A percentile compares a stretch with the other conserved stretches of the same genome.
phyloP scores from a whole-genome alignment of 257 asterid genomes.

The Ajuga chamaepitys region DNA sequence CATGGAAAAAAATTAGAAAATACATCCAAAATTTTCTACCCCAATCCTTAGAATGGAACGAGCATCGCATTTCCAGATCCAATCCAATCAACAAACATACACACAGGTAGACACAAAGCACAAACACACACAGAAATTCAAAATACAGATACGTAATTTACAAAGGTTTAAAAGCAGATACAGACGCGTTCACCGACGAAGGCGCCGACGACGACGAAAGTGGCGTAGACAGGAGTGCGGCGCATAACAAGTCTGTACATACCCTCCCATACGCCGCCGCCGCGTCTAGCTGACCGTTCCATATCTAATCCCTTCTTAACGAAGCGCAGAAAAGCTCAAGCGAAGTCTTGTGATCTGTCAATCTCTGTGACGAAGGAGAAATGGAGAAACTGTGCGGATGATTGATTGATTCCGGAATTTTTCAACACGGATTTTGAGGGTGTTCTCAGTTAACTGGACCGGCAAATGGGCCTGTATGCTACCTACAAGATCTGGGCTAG shows the following conservation, averaged over 20 bases:
- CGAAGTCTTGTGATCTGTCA: background rate
- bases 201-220: slow-evolving; percentile 86
- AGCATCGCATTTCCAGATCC: slow-evolving; percentile 21
- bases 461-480: background rate
- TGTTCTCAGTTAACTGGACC: slow-evolving; percentile 6
- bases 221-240: slow-evolving; percentile 72
- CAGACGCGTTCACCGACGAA: slow-evolving; percentile 76
- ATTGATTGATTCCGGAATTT: background rate
- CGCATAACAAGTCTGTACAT: slow-evolving; percentile 74
- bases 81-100: slow-evolving; percentile 8
- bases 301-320: slow-evolving; percentile 18
- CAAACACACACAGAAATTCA: background rate
- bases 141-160: background rate
- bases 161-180: background rate
- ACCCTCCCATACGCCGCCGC: slow-evolving; percentile 72
- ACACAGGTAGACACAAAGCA: background rate
- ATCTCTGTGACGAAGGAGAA: slow-evolving; percentile 14
- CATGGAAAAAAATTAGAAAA: background rate
- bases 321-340: background rate
- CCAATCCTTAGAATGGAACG: background rate
- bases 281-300: slow-evolving; percentile 38
- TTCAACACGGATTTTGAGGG: slow-evolving; percentile 7
- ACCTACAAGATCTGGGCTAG: background rate
- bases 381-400: slow-evolving; percentile 19
- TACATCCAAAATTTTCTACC: background rate